These are phyloP conservation scores for Colletotrichum orbiculare DNA, from an alignment of 2,329 filamentous ascomycete species.

Conservation along the genomic window DNA sequence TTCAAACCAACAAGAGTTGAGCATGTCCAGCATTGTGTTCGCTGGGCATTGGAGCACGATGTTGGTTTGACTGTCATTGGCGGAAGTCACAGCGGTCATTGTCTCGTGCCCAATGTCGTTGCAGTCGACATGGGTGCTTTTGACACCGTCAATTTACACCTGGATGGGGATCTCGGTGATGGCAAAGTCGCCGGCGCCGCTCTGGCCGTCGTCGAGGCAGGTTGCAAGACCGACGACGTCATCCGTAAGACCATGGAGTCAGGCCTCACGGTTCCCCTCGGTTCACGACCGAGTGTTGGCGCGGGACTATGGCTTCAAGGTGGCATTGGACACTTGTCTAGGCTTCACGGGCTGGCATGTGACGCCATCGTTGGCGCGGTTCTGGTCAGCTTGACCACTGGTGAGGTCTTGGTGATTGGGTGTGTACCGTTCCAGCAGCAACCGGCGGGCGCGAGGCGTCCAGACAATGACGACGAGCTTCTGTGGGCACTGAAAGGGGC, in stretches of 20 bases:
- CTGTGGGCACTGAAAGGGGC: constrained; percentile 70
- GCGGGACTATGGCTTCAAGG: constrained; percentile 73
- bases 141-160: constrained; percentile 58
- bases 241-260: constrained; percentile 56
- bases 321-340: constrained; percentile 69
- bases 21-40: constrained; percentile 66
- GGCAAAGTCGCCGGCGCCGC: constrained; percentile 35
- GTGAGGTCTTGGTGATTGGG: constrained; percentile 62
- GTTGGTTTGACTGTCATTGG: constrained; percentile 62
- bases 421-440: constrained; percentile 57
- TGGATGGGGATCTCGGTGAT: constrained; percentile 32
- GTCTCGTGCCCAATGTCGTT: constrained; percentile 62
- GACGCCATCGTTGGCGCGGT: constrained; percentile 71
- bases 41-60: constrained; percentile 63
- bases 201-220: constrained; percentile 63
- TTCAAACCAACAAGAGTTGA: constrained; percentile 56
- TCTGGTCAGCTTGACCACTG: constrained; percentile 61
- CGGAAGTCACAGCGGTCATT: constrained; percentile 71
- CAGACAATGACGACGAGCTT: constrained; percentile 61
- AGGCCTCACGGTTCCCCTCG: constrained; percentile 68
- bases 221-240: constrained; percentile 67
- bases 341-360: constrained; percentile 66
- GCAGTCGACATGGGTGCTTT: constrained; percentile 70
- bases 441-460: constrained; percentile 53
- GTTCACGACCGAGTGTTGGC: constrained; percentile 71